Conservation (phyloP, 2,329 filamentous ascomycete genomes). For the Penicillium capsulatum region DNA sequence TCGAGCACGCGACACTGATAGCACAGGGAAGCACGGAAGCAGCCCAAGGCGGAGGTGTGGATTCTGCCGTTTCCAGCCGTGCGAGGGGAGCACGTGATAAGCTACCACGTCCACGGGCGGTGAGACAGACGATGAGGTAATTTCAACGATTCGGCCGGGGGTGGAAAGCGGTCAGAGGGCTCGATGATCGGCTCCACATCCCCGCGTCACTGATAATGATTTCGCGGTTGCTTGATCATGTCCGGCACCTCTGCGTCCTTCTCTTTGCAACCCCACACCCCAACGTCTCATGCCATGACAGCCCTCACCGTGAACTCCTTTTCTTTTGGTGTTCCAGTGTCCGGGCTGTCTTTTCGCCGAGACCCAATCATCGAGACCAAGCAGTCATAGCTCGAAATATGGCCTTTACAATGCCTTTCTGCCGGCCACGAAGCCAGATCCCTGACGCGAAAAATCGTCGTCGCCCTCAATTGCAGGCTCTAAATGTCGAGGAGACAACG, state of each 20-base stretch:
- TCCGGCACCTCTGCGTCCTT: conserved; percentile 3
- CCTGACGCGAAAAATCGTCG: conserved; percentile 1
- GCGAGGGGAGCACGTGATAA: too few relatives aligned
- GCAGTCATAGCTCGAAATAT: conserved; percentile 19
- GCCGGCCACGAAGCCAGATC: neutral
- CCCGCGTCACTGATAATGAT: conserved; percentile 13
- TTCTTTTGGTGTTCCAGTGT: conserved; percentile 2
- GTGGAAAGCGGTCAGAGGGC: conserved; percentile 8
- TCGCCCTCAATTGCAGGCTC: conserved; percentile 24
- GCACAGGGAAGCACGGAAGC: too few relatives aligned
- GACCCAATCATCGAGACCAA: conserved; percentile 2
- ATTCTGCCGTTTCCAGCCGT: too few relatives aligned
- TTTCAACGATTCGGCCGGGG: too few relatives aligned
- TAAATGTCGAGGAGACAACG: conserved; percentile 32
- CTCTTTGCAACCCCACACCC: neutral
- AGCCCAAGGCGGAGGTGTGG: too few relatives aligned
- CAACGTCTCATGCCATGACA: conserved; percentile 17
- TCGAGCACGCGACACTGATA: too few relatives aligned
- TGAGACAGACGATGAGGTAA: too few relatives aligned
- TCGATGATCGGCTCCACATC: conserved; percentile 18
- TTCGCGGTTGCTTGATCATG: conserved; percentile 16
- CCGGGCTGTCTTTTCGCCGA: conserved; percentile 3
- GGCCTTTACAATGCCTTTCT: conserved; percentile 13
- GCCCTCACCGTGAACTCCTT: conserved; percentile 3
- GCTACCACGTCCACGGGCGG: neutral